phyloP scores from a whole-genome alignment of 192 early-diverging fungal genomes.

The Coemansia sp. region DNA sequence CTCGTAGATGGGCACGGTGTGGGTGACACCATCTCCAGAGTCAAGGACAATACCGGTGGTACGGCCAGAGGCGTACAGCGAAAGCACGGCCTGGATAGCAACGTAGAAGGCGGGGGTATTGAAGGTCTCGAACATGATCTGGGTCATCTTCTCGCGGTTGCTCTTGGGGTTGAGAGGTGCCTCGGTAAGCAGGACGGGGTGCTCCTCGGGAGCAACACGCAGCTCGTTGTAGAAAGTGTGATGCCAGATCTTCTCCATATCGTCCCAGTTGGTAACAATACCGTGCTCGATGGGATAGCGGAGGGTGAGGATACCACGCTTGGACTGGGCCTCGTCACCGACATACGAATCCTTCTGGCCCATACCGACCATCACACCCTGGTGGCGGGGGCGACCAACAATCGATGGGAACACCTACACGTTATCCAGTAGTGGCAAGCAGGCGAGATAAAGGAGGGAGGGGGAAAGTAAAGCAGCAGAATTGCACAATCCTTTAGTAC shows the following conservation, averaged over 20 bases:
- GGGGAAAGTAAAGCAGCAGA: conserved; percentile 1
- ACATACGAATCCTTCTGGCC: conserved; percentile 91
- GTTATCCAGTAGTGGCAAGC: neutral
- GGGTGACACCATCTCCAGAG: conserved; percentile 97
- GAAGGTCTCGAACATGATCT: conserved; percentile 99
- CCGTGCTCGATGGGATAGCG: conserved; percentile 91
- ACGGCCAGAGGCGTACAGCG: conserved; percentile 95
- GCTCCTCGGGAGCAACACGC: conserved; percentile 97
- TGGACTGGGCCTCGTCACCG: conserved; percentile 89
- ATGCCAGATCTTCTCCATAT: conserved; percentile 97
- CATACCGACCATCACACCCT: conserved; percentile 90
- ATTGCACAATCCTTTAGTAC: neutral
- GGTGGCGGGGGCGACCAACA: conserved; percentile 85
- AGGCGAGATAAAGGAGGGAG: conserved; percentile 4
- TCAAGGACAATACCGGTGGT: conserved; percentile 98
- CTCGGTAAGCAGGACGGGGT: conserved; percentile 97
- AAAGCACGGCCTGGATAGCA: conserved; percentile 94
- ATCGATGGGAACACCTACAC: conserved; percentile 75
- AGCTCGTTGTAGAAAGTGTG: conserved; percentile 98
- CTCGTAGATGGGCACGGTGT: conserved; percentile 98
- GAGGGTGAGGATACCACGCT: conserved; percentile 86
- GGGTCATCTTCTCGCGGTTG: conserved; percentile 99
- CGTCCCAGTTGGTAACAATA: conserved; percentile 93
- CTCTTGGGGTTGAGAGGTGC: conserved; percentile 97
- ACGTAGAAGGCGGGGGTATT: conserved; percentile 97